Evolutionary conservation across 225 moss, liverwort and hornwort genomes (phyloP).

Genomic region (Asterella californica): DNA sequence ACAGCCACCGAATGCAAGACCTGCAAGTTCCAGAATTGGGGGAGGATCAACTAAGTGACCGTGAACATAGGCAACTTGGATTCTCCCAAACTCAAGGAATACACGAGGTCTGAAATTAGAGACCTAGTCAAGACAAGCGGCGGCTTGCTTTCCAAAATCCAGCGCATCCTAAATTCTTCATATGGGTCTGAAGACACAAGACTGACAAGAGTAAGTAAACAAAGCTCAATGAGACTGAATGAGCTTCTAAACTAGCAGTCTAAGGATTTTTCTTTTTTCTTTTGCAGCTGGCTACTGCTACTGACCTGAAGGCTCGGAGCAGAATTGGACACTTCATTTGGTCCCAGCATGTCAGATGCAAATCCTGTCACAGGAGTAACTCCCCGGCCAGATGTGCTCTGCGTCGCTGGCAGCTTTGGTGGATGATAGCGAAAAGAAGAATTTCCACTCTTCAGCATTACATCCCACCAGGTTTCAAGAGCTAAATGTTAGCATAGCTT

Average conservation of each 20-base stretch:
- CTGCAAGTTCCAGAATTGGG: conserved; percentile 12
- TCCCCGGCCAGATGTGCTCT: neutral
- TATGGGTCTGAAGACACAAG: neutral
- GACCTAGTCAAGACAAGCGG: neutral
- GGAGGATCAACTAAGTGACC: neutral
- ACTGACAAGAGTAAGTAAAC: neutral
- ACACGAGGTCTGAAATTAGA: neutral
- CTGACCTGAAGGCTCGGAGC: conserved; percentile 16
- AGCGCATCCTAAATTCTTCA: neutral
- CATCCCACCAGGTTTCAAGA: neutral
- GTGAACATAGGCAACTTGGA: neutral
- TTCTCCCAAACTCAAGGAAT: neutral
- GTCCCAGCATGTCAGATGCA: neutral
- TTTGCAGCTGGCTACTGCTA: neutral
- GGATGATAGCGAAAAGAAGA: conserved; percentile 26
- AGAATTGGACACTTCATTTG: neutral
- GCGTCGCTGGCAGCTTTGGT: conserved; percentile 14
- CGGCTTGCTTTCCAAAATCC: neutral
- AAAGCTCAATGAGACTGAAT: neutral
- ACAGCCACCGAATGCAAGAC: conserved; percentile 26
- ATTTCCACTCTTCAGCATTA: conserved; percentile 13
- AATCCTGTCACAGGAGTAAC: neutral
- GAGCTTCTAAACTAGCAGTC: neutral
- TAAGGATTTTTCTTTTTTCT: neutral
- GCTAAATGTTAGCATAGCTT: neutral